phyloP scores from a whole-genome alignment of 106 monocot species.

The Phalaenopsis equestris region DNA sequence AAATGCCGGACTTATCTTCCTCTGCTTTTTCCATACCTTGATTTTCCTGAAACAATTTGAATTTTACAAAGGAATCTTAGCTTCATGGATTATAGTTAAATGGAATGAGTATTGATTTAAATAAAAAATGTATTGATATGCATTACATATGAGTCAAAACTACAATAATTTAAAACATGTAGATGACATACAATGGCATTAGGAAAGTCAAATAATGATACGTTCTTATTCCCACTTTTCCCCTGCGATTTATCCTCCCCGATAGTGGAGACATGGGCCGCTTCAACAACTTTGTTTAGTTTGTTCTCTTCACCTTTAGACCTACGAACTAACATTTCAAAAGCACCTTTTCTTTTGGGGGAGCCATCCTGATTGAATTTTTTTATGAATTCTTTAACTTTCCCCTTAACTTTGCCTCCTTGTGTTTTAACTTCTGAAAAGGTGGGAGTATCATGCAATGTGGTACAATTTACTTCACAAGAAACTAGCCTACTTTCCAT shows the following conservation, averaged over 20 bases:
- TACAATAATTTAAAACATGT: neutral
- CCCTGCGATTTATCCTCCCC: constrained; percentile 20
- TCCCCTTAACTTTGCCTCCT: constrained; percentile 48
- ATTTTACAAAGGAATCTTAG: neutral
- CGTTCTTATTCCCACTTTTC: constrained; percentile 5
- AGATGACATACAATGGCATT: constrained; percentile 20
- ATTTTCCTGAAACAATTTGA: constrained; percentile 32
- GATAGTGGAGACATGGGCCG: constrained; percentile 5
- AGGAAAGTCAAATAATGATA: constrained; percentile 10
- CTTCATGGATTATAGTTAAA: neutral
- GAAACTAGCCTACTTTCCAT: constrained; percentile 8
- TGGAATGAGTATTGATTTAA: too few relatives aligned
- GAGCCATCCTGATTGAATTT: constrained; percentile 57
- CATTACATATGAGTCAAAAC: neutral
- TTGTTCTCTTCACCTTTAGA: constrained; percentile 25
- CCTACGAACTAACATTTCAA: constrained; percentile 20
- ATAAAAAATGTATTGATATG: too few relatives aligned
- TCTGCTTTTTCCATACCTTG: constrained; percentile 19
- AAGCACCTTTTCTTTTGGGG: constrained; percentile 18
- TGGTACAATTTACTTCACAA: constrained; percentile 1
- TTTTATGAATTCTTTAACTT: constrained; percentile 85
- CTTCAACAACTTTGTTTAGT: constrained; percentile 21
- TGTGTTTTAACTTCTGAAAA: constrained; percentile 35
- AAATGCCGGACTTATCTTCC: constrained; percentile 7
- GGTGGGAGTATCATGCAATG: constrained; percentile 9